Conservation (phyloP, 2,329 filamentous ascomycete genomes). For the Zelopaecilomyces penicillatus region DNA sequence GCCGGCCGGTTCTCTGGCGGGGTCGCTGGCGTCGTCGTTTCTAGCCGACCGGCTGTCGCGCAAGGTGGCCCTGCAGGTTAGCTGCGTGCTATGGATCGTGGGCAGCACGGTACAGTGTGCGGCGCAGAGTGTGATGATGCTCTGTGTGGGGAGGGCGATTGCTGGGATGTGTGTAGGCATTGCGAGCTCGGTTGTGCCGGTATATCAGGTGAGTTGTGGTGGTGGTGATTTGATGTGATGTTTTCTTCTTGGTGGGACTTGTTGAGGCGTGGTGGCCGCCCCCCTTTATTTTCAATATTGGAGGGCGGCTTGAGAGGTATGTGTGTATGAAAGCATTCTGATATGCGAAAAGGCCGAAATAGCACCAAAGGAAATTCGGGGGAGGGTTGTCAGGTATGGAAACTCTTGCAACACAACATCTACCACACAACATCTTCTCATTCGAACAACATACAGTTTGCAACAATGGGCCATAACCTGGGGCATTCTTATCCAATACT, state of each 20-base stretch:
- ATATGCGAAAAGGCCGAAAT: constrained; percentile 43
- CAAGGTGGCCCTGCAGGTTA: constrained; percentile 40
- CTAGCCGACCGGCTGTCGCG: constrained; percentile 43
- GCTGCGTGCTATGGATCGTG: constrained; percentile 43
- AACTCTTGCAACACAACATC: too few relatives aligned
- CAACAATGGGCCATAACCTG: constrained; percentile 67
- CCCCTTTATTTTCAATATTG: neutral
- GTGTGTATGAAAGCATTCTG: constrained; percentile 1
- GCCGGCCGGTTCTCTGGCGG: constrained; percentile 63
- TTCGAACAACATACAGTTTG: constrained; percentile 21
- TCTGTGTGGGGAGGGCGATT: constrained; percentile 62
- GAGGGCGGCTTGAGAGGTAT: neutral
- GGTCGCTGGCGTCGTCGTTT: constrained; percentile 41
- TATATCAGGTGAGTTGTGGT: constrained; percentile 43
- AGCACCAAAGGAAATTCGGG: constrained; percentile 48
- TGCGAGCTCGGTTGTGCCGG: constrained; percentile 60
- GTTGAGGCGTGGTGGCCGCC: too few relatives aligned
- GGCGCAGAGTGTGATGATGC: constrained; percentile 59
- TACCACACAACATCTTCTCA: neutral
- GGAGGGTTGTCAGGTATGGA: constrained; percentile 42
- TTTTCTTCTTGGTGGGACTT: too few relatives aligned
- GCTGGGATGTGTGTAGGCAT: constrained; percentile 69
- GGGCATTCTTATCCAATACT: constrained; percentile 60
- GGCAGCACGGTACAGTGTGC: constrained; percentile 50
- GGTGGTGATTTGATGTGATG: too few relatives aligned